Percentiles rank a stretch among this genome's conserved stretches.
These are phyloP conservation scores for Phialocephala sp. DNA, from an alignment of 2,329 filamentous ascomycete genomes.

Conservation along the genomic window DNA sequence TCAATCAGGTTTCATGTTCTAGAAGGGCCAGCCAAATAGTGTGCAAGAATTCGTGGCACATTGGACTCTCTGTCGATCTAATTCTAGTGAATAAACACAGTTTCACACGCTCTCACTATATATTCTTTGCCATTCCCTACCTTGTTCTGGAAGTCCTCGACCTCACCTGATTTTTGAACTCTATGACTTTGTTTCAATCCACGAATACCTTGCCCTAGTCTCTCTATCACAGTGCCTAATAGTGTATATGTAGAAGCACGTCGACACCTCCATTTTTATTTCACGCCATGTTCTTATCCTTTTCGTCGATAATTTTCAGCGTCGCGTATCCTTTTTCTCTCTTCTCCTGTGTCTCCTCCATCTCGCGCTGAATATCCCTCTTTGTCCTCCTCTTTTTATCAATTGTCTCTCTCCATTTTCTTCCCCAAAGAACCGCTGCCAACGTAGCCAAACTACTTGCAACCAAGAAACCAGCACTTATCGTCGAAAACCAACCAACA, in stretches of 20 bases:
- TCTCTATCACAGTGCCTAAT: too few species aligned
- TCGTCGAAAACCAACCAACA: slow-evolving; percentile 81
- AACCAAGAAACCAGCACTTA: slow-evolving; percentile 64
- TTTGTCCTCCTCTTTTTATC: slow-evolving; percentile 53
- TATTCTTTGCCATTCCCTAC: too few species aligned
- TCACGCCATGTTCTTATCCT: slow-evolving; percentile 15
- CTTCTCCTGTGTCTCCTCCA: slow-evolving; percentile 18
- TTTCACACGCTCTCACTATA: too few species aligned
- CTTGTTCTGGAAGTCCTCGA: too few species aligned
- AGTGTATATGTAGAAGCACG: too few species aligned
- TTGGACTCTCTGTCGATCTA: neutral
- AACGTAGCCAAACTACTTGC: slow-evolving; percentile 35
- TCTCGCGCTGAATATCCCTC: slow-evolving; percentile 30
- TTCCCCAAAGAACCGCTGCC: slow-evolving; percentile 38
- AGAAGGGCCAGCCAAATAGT: neutral
- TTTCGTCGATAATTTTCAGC: neutral
- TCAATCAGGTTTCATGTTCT: slow-evolving; percentile 1
- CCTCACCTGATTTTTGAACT: too few species aligned
- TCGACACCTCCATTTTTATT: neutral
- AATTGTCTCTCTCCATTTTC: slow-evolving; percentile 51
- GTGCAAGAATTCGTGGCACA: neutral
- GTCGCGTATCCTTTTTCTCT: neutral
- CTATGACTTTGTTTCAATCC: too few species aligned
- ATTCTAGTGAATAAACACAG: too few species aligned
- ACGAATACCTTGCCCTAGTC: too few species aligned